Percentiles rank a stretch among this genome's conserved stretches.
Evolutionary conservation across 257 asterid genomes (phyloP).

Genomic region (Knoxia roxburghii): DNA sequence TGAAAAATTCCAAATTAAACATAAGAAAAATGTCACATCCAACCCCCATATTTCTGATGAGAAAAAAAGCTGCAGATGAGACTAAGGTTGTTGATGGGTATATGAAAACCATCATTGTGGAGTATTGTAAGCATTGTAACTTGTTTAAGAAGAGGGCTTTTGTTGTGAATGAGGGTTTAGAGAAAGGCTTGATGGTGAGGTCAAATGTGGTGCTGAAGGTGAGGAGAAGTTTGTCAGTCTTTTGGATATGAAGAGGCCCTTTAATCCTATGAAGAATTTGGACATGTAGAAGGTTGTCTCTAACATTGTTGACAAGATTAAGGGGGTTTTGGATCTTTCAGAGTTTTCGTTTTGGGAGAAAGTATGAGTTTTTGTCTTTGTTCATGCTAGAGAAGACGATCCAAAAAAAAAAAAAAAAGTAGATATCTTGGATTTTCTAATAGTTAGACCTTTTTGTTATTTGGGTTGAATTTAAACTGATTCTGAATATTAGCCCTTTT

Average conservation of each 20-base stretch:
- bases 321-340: constrained; percentile 6
- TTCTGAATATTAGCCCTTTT: too few species aligned
- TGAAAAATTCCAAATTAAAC: constrained; percentile 10
- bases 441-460: background rate
- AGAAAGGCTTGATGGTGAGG: constrained; percentile 48
- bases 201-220: constrained; percentile 43
- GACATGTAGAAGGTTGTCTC: constrained; percentile 64
- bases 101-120: constrained; percentile 43
- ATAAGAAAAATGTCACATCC: background rate
- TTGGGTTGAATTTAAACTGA: background rate
- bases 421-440: background rate
- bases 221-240: constrained; percentile 65
- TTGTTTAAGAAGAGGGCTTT: constrained; percentile 57
- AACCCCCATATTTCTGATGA: background rate
- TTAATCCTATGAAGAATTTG: constrained; percentile 45
- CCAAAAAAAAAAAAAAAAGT: too few species aligned
- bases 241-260: constrained; percentile 75
- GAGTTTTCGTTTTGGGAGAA: background rate
- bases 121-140: constrained; percentile 70
- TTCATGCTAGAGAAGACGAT: background rate
- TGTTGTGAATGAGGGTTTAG: constrained; percentile 53
- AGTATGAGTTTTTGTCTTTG: background rate
- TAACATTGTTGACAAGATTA: constrained; percentile 50
- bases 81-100: constrained; percentile 11
- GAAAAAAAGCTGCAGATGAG: background rate